A percentile compares a stretch with the other conserved stretches of the same genome.
Conservation (phyloP, 2,329 filamentous ascomycete genomes). For the Hypoxylon sp. region DNA sequence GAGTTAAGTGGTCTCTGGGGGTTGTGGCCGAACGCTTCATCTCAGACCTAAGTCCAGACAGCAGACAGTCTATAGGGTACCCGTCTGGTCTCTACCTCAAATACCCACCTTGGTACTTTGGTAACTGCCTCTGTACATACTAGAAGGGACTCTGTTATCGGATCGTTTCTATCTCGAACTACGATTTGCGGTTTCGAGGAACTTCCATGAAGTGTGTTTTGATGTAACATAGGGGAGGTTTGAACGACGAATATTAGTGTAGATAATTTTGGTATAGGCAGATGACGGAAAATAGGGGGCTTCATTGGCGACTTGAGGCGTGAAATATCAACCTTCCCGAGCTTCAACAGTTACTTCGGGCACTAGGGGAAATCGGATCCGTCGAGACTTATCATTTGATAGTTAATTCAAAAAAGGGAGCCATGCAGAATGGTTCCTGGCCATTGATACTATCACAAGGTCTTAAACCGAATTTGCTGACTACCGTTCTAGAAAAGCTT, state of each 20-base stretch:
- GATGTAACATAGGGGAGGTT: too few species aligned
- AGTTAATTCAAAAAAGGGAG: not conserved
- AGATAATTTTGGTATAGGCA: not conserved
- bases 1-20: constrained; percentile 41
- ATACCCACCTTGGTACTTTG: too few species aligned
- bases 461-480: not conserved
- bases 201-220: too few species aligned
- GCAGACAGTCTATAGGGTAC: not conserved
- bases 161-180: too few species aligned
- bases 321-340: not conserved
- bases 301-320: not conserved
- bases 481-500: not conserved
- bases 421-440: not conserved
- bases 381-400: too few species aligned
- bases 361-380: too few species aligned
- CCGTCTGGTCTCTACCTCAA: too few species aligned
- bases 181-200: too few species aligned
- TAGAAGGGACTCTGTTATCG: too few species aligned
- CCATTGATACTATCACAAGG: not conserved
- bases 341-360: not conserved
- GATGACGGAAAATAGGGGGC: not conserved
- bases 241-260: not conserved
- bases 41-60: not conserved
- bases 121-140: not conserved
- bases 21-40: constrained; percentile 15